These are phyloP conservation scores for Blastomyces gilchristii DNA, from an alignment of 2,329 filamentous ascomycete genomes.

Conservation along the genomic window DNA sequence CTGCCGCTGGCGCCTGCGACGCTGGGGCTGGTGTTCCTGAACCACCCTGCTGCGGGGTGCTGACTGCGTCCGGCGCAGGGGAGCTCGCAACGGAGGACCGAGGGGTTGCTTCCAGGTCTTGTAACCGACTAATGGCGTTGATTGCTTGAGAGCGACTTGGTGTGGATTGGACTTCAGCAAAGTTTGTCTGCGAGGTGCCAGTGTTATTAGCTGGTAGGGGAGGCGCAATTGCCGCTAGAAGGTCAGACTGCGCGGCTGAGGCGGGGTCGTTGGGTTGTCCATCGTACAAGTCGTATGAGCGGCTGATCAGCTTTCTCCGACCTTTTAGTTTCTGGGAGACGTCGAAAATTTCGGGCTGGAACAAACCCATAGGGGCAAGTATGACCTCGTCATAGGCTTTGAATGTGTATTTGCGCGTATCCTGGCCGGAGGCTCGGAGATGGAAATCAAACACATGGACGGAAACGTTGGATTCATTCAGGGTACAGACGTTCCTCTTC, in stretches of 20 bases:
- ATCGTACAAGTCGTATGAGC: constrained; percentile 90
- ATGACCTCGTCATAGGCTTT: constrained; percentile 96
- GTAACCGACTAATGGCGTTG: constrained; percentile 57
- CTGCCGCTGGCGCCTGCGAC: constrained; percentile 9
- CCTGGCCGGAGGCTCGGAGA: constrained; percentile 73
- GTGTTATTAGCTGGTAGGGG: constrained; percentile 22
- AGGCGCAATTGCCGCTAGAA: constrained; percentile 44
- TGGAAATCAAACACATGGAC: constrained; percentile 87
- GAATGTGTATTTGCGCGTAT: constrained; percentile 87
- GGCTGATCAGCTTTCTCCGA: constrained; percentile 69
- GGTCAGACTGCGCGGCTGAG: constrained; percentile 69
- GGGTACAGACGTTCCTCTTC: constrained; percentile 84
- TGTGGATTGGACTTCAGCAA: constrained; percentile 31
- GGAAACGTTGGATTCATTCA: constrained; percentile 80
- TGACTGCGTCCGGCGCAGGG: constrained; percentile 64
- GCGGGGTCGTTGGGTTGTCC: constrained; percentile 82
- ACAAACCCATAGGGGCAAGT: constrained; percentile 86
- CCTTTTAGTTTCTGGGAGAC: constrained; percentile 67
- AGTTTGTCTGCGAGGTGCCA: constrained; percentile 30
- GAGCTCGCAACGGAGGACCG: constrained; percentile 79
- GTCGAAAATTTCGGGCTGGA: constrained; percentile 79
- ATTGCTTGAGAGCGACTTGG: constrained; percentile 50
- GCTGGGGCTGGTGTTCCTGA: constrained; percentile 33
- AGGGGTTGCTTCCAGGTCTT: constrained; percentile 65
- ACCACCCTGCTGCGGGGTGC: constrained; percentile 52